These are phyloP conservation scores for Lasiosphaeriaceae sp. DNA, from an alignment of 495 filamentous ascomycete genomes.

Conservation along the genomic window DNA sequence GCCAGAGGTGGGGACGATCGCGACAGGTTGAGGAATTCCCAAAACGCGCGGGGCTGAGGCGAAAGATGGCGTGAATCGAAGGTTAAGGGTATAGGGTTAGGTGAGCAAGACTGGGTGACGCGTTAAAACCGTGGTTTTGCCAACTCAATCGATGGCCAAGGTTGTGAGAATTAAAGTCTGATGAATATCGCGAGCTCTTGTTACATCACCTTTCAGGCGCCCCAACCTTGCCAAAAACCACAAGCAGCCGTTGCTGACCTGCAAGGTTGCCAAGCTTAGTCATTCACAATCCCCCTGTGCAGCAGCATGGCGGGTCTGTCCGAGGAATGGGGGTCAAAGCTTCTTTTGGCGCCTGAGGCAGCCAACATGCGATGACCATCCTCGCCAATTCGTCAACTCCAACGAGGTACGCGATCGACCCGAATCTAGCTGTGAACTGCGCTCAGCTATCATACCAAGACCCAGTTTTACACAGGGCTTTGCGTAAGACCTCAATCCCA, in stretches of 20 bases:
- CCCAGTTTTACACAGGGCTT: conserved; percentile 13
- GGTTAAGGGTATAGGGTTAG: neutral
- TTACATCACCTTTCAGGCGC: conserved; percentile 2
- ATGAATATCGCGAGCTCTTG: conserved; percentile 5
- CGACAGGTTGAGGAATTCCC: conserved; percentile 1
- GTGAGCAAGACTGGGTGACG: conserved; percentile 4
- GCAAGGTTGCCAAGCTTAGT: conserved; percentile 4
- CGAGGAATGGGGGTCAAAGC: neutral
- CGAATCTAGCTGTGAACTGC: conserved; percentile 9
- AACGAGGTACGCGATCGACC: conserved; percentile 1
- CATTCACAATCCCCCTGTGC: neutral
- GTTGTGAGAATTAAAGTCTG: neutral
- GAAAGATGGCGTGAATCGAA: neutral
- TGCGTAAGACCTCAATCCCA: conserved; percentile 14
- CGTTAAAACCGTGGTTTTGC: conserved; percentile 5
- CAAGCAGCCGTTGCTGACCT: neutral
- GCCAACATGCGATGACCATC: neutral
- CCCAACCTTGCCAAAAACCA: neutral
- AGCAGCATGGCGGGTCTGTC: neutral
- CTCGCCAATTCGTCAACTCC: conserved; percentile 18
- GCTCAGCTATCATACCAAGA: conserved; percentile 8
- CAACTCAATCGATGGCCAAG: conserved; percentile 1
- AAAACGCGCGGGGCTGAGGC: conserved; percentile 10
- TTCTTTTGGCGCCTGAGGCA: conserved; percentile 17
- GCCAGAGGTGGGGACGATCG: conserved; percentile 1